phyloP scores from a whole-genome alignment of 768 basidiomycete species.

The Mycena sanguinolenta region DNA sequence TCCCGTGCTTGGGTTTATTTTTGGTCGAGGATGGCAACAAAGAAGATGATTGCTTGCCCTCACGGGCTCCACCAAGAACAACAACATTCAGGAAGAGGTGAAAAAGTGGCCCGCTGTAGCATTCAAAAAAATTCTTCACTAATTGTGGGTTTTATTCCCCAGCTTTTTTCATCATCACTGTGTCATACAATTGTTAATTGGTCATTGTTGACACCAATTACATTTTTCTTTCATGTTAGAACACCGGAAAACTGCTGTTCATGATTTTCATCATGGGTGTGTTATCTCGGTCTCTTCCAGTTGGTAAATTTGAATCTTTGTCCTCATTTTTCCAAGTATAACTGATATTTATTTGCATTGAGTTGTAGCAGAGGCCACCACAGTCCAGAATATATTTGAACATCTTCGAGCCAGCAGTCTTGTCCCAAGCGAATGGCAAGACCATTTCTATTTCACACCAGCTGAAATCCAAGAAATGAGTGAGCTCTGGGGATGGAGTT shows the following conservation, averaged over 20 bases:
- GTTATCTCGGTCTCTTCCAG: too few relatives aligned
- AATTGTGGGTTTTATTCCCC: background rate
- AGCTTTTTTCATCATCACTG: too few relatives aligned
- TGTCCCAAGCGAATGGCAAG: background rate
- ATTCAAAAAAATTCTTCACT: background rate
- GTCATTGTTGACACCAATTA: too few relatives aligned
- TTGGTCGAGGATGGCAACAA: background rate
- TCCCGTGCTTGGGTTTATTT: background rate
- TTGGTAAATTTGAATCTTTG: too few relatives aligned
- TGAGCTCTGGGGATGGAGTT: too few relatives aligned
- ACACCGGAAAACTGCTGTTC: too few relatives aligned
- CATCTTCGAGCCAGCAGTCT: background rate
- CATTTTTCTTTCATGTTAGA: too few relatives aligned
- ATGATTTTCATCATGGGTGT: too few relatives aligned
- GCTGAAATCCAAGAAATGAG: background rate
- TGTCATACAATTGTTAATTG: background rate
- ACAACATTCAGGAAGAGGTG: background rate
- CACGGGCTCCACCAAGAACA: background rate
- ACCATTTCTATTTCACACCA: background rate
- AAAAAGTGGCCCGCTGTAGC: background rate
- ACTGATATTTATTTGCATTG: too few relatives aligned
- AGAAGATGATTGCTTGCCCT: background rate
- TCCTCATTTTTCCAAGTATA: too few relatives aligned
- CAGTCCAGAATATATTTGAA: too few relatives aligned
- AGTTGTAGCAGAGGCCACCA: too few relatives aligned